Base-by-base conservation (phyloP, 2,329 filamentous ascomycete genomes). In the Teratosphaeria nubilosa region DNA sequence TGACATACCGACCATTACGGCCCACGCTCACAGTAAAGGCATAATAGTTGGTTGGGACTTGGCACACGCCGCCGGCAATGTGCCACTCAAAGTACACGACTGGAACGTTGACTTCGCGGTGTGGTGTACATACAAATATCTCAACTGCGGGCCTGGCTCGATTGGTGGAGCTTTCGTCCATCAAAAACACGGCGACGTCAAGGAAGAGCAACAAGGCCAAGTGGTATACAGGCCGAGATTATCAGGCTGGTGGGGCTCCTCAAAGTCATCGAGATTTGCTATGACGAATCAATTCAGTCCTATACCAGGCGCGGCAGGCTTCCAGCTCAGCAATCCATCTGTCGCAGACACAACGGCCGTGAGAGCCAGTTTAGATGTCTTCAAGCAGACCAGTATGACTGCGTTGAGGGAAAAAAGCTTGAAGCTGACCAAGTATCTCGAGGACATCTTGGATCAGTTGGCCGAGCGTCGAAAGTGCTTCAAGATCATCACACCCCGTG, bases 41-140 rank as follows among this genome's bases (percentile, higher is more conserved):
- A 84, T 95, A 51, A 72, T 84, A 1, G 84, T 94, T 4, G 90
- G 90, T 27, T 96, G 90, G 90, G 91, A 95, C 70, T 84, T 94
- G 27, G 91, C 91, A 0, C 90, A 95, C 71, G 89, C 90, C 0
- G 88, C 83, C 24, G 91, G 91, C 32, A 96, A 96, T 68, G 88
- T 95, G 1, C 84, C 87, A 48, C 74, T 96, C 20, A 75, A 79
- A 59, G 79, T 96, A 22, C 90, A 95, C 72, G 88, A 92, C 66
- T 96, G 91, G 91, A 81, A 88, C 64, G 90, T 95, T 34, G 91
- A 96, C 72, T 95, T 95, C 67, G 91, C 91, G 16, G 88, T 83
- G 56, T 96, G 91, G 91, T 96, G 91, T 74, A 91, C 86, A 20
- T 96, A 96, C 80, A 96, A 96, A 76, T 96, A 96, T 75, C 82